Evolutionary conservation across 2,329 filamentous ascomycete species (phyloP), one percentile per base, ranked within the genome.

Genomic region (Didymella segeticola): DNA sequence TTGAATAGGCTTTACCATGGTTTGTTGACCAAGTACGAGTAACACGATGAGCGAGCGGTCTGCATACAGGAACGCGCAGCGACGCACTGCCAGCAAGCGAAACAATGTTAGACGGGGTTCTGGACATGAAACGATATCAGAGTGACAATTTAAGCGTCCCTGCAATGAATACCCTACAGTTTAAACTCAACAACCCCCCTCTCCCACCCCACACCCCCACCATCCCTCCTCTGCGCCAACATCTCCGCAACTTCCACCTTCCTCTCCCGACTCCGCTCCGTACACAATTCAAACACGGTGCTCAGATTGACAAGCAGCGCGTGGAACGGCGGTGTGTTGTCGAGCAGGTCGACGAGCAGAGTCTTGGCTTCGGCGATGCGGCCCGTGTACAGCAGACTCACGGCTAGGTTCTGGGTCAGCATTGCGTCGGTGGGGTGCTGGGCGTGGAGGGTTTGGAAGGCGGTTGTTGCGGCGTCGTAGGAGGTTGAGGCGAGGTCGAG

Each of bases 221-320:
- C 81, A 14, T 83, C 79, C 34, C 83, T 81, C 63, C 84, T 79
- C 1, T 74, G 77, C 1, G 90, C 88, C 15, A 95, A 81, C 45
- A 82, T 83, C 64, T 91, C 89, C 2, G 89, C 87, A 15, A 98
- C 79, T 22, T 78, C 79, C 25, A 84, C 74, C 79, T 98, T 98
- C 63, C 89, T 75, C 11, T 82, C 82, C 42, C 84, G 80, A 34
- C 90, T 85, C 57, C 84, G 83, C 64, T 98, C 93, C 0, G 90
- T 93, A 70, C 90, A 95, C 7, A 98, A 82, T 75, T 98, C 95
- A 71, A 96, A 98, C 65, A 96, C 85, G 0, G 93, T 98, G 10
- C 88, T 86, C 11, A 99, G 76, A 71, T 98, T 98, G 76, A 97
- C 96, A 0, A 96, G 84, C 2, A 96, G 77, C 0, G 90, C 90